phyloP scores from a whole-genome alignment of 345 rosid genomes.

The Eucalyptus paniculata region DNA sequence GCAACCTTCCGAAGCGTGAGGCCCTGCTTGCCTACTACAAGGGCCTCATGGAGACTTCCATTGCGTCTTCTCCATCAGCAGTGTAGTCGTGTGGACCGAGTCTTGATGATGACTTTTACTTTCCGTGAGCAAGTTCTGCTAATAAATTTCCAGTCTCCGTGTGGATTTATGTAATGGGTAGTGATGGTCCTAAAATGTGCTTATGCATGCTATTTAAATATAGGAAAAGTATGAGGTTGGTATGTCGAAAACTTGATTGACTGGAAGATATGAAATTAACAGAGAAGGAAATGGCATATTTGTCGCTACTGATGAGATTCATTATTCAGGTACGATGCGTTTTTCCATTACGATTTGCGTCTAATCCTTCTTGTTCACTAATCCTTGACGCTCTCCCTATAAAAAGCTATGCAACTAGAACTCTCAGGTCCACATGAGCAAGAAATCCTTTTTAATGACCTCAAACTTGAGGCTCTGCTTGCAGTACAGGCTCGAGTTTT shows the following conservation, averaged over 20 bases:
- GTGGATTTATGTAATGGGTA: neutral
- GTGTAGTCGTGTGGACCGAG: neutral
- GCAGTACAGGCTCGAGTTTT: neutral
- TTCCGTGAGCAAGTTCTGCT: neutral
- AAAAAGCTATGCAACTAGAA: neutral
- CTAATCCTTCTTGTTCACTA: neutral
- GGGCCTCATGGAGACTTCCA: neutral
- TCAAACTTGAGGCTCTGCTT: neutral
- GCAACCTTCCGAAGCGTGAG: neutral
- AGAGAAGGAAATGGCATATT: neutral
- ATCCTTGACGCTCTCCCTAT: neutral
- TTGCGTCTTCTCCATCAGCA: neutral
- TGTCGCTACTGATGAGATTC: neutral
- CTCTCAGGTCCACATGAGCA: neutral
- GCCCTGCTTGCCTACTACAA: neutral
- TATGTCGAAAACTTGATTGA: neutral
- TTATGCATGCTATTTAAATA: neutral
- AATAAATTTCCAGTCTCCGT: neutral
- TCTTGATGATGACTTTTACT: neutral
- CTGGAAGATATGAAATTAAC: neutral
- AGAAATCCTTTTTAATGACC: neutral
- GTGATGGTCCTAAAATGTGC: neutral
- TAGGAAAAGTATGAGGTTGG: neutral
- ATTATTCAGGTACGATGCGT: neutral
- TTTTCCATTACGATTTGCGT: neutral